phyloP scores from a whole-genome alignment of 495 filamentous ascomycete genomes.

The Penicillium cataractarum region DNA sequence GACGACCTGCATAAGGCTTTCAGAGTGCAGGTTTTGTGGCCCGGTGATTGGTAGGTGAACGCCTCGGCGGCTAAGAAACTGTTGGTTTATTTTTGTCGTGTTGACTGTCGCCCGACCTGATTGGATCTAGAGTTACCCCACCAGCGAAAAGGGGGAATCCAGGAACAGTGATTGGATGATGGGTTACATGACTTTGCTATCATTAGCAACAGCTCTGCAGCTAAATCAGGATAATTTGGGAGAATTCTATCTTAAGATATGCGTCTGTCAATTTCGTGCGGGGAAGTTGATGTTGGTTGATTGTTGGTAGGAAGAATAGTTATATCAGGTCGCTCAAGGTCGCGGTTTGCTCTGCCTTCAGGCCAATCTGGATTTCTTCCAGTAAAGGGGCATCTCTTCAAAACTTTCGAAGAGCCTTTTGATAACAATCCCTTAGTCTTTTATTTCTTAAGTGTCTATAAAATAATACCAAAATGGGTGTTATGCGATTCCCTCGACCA shows the following conservation, averaged over 20 bases:
- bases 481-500: slow-evolving; percentile 48
- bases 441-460: background rate
- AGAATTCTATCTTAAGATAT: slow-evolving; percentile 18
- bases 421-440: background rate
- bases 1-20: slow-evolving; percentile 29
- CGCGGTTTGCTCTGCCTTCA: background rate
- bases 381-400: slow-evolving; percentile 1
- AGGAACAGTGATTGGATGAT: slow-evolving; percentile 18
- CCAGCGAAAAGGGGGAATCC: background rate
- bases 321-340: slow-evolving; percentile 23
- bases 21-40: slow-evolving; percentile 5
- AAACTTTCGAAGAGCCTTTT: background rate
- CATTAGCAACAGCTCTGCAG: slow-evolving; percentile 30
- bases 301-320: slow-evolving; percentile 8
- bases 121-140: background rate
- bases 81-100: slow-evolving; percentile 7
- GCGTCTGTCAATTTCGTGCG: slow-evolving; percentile 15
- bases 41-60: slow-evolving; percentile 27
- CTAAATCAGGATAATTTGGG: slow-evolving; percentile 23
- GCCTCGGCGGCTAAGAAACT: slow-evolving; percentile 40
- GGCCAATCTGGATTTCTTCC: slow-evolving; percentile 9
- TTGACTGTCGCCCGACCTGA: background rate
- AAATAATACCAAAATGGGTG: slow-evolving; percentile 38
- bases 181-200: slow-evolving; percentile 21
- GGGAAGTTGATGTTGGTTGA: slow-evolving; percentile 20